Evolutionary conservation across 2,329 filamentous ascomycete genomes (phyloP), one percentile per base, ranked within the genome.

Genomic region (Nemania sp.): DNA sequence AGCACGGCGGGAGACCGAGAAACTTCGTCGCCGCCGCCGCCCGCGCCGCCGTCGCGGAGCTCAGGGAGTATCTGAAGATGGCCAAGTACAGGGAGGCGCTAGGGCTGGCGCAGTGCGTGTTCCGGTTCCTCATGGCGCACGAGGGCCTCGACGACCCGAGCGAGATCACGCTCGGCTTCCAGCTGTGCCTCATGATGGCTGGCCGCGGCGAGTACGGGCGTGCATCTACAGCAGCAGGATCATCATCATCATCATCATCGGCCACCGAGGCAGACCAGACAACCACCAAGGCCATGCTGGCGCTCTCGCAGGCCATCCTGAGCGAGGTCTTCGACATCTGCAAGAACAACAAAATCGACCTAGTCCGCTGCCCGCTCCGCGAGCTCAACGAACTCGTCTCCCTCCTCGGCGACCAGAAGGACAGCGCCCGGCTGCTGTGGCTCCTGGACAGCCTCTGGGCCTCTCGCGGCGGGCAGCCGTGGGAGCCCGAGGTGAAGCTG

Each of bases 331-430:
- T 64, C 48, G 62, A 64, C 7, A 64, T 64, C 13, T 64, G 62
- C 62, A 62, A 59, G 54, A 64, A 64, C 12, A 64, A 64, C 43
- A 64, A 59, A 47, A 64, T 64, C 37, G 62, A 62, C 32, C 43
- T 64, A 3, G 57, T 47, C 34, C 62, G 62, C 18, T 64, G 62
- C 48, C 62, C 62, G 1, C 54, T 64, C 9, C 11, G 20, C 47
- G 62, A 64, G 18, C 62, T 64, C 32, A 47, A 64, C 35, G 62
- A 64, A 43, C 62, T 64, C 51, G 25, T 64, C 55, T 55, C 59
- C 15, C 59, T 64, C 17, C 48, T 64, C n/a, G 62, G 62, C 2
- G 59, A 64, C 15, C 62, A 62, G 54, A 62, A 53, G 17, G 59
- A 62, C 6, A 59, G 12, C 11, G 25, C n/a, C 5, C 59, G 52